These are phyloP conservation scores for Penicillium odoratum DNA, from an alignment of 495 filamentous ascomycete species.

Conservation along the genomic window DNA sequence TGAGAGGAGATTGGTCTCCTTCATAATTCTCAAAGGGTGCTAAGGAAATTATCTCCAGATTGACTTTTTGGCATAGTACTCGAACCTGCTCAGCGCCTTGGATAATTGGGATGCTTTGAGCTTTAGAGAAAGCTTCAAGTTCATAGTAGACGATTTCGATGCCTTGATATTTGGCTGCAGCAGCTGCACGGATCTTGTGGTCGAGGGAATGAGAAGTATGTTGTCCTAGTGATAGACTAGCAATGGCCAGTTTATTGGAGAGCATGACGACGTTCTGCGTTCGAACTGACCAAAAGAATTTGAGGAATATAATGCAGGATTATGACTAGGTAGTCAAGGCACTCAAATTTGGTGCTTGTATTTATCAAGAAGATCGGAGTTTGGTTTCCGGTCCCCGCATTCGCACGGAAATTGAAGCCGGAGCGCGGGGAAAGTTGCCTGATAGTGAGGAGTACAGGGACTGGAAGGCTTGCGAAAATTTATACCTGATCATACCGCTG, in stretches of 20 bases:
- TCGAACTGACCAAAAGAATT: not conserved
- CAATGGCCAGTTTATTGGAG: constrained; percentile 49
- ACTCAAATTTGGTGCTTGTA: too few species aligned
- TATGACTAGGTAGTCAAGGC: too few species aligned
- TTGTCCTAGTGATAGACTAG: constrained; percentile 67
- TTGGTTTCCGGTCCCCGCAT: too few species aligned
- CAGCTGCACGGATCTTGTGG: constrained; percentile 61
- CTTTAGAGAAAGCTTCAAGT: constrained; percentile 52
- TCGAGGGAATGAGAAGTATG: constrained; percentile 58
- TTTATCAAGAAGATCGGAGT: too few species aligned
- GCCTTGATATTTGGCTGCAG: constrained; percentile 58
- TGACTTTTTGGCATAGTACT: constrained; percentile 48
- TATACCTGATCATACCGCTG: constrained; percentile 27
- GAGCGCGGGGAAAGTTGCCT: not conserved
- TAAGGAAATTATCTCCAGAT: constrained; percentile 59
- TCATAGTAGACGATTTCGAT: constrained; percentile 76
- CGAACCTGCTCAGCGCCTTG: constrained; percentile 56
- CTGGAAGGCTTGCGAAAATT: constrained; percentile 26
- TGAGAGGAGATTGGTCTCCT: constrained; percentile 49
- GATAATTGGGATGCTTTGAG: constrained; percentile 41
- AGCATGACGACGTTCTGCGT: constrained; percentile 46
- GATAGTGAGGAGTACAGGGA: constrained; percentile 24
- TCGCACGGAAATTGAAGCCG: too few species aligned
- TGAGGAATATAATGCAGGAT: not conserved
- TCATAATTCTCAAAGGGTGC: constrained; percentile 79